Conservation (phyloP, 345 rosid species). For the Populus simonii region DNA sequence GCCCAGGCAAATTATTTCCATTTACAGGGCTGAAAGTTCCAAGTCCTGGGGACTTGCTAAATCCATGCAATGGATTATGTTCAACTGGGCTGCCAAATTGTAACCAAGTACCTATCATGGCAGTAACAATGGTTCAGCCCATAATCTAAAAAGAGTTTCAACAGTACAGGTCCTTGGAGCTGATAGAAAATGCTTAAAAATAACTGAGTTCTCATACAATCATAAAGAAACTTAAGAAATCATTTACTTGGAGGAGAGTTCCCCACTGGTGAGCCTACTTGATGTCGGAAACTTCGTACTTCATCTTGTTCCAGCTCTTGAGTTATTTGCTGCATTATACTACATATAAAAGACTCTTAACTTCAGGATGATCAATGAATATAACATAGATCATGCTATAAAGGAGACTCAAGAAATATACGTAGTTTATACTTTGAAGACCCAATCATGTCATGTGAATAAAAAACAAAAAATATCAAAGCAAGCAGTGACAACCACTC, state of each 20-base stretch:
- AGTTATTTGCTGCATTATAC: slow-evolving; percentile 59
- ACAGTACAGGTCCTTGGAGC: background rate
- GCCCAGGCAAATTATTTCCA: slow-evolving; percentile 50
- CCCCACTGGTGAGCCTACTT: slow-evolving; percentile 48
- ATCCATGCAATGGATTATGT: slow-evolving; percentile 39
- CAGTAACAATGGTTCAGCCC: slow-evolving; percentile 12
- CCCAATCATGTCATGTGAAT: background rate
- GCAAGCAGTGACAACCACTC: background rate
- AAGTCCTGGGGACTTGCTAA: slow-evolving; percentile 44
- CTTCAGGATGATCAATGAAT: background rate
- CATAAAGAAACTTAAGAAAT: background rate
- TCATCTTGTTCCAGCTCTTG: slow-evolving; percentile 70
- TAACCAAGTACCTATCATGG: slow-evolving; percentile 48
- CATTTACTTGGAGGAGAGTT: slow-evolving; percentile 51
- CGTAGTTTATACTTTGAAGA: background rate
- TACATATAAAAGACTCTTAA: slow-evolving; percentile 17
- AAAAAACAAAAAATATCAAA: background rate
- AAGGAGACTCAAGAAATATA: background rate
- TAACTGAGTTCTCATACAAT: background rate
- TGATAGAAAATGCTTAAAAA: slow-evolving; percentile 18
- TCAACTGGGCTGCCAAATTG: slow-evolving; percentile 56
- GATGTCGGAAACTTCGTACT: slow-evolving; percentile 42
- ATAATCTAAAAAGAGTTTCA: slow-evolving; percentile 10
- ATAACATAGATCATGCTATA: background rate
- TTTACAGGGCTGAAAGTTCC: slow-evolving; percentile 45